Evolutionary conservation across 2,329 filamentous ascomycete species (phyloP).

Genomic region (Trichoderma oligosporum): DNA sequence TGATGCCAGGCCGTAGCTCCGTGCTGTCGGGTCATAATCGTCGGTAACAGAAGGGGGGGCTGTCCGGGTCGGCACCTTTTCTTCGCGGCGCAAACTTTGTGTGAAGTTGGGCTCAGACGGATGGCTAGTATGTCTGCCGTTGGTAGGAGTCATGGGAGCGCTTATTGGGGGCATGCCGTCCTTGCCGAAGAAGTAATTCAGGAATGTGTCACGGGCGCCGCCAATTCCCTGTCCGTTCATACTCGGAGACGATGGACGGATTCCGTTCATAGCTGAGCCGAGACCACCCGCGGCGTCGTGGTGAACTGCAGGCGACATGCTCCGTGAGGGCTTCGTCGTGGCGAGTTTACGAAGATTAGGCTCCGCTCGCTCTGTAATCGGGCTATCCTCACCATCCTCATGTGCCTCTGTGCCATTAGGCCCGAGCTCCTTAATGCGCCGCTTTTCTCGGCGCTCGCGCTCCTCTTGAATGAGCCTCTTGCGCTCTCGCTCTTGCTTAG

Average conservation of each 20-base stretch:
- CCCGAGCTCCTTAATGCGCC: conserved; percentile 77
- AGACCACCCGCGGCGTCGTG: conserved; percentile 63
- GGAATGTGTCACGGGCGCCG: conserved; percentile 78
- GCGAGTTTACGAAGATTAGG: conserved; percentile 41
- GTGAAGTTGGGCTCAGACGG: conserved; percentile 75
- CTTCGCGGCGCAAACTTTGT: conserved; percentile 74
- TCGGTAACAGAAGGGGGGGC: conserved; percentile 42
- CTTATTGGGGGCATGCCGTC: conserved; percentile 58
- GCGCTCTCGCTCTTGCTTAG: conserved; percentile 90
- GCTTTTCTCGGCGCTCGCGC: conserved; percentile 76
- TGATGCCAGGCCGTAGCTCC: conserved; percentile 42
- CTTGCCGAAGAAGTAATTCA: conserved; percentile 99
- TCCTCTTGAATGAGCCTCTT: conserved; percentile 77
- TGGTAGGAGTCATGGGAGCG: conserved; percentile 33
- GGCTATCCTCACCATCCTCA: conserved; percentile 56
- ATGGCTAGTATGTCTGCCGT: conserved; percentile 69
- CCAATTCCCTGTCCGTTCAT: conserved; percentile 59
- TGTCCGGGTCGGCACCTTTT: conserved; percentile 52
- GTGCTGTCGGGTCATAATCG: conserved; percentile 42
- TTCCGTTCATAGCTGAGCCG: conserved; percentile 63
- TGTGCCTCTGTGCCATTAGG: conserved; percentile 72
- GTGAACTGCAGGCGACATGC: conserved; percentile 76
- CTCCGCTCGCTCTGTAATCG: conserved; percentile 48
- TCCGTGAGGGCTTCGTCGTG: conserved; percentile 53
- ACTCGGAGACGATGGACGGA: conserved; percentile 43